phyloP scores from a whole-genome alignment of 306 rosid genomes.

The Ceratonia siliqua region DNA sequence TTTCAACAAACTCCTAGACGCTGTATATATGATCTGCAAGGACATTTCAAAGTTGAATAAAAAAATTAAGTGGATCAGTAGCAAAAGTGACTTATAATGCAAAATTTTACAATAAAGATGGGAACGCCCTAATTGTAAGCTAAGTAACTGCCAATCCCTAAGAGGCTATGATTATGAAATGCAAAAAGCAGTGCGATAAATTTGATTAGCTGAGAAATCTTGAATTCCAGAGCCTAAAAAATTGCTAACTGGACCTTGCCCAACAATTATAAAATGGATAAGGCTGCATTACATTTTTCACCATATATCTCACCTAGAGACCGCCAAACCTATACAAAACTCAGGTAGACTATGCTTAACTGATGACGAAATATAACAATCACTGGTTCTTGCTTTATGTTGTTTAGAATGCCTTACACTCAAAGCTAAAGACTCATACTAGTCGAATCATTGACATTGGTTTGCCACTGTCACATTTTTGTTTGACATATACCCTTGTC shows the following conservation, averaged over 20 bases:
- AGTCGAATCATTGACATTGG: not conserved
- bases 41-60: not conserved
- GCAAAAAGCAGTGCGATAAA: not conserved
- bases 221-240: conserved; percentile 4
- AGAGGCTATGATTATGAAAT: conserved; percentile 6
- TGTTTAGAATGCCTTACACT: not conserved
- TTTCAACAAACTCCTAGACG: conserved; percentile 38
- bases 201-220: not conserved
- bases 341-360: not conserved
- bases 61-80: not conserved
- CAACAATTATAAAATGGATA: not conserved
- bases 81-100: not conserved
- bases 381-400: not conserved
- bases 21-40: conserved; percentile 14
- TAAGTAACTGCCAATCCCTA: not conserved
- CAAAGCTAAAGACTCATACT: not conserved
- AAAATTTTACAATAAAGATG: not conserved
- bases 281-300: not conserved
- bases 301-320: not conserved
- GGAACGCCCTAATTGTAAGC: not conserved
- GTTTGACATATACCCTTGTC: not conserved
- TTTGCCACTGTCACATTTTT: not conserved
- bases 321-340: not conserved
- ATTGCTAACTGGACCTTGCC: not conserved
- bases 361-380: not conserved